Base-by-base conservation (phyloP, 2,329 filamentous ascomycete genomes). In the Calonectria pseudoturangicola region DNA sequence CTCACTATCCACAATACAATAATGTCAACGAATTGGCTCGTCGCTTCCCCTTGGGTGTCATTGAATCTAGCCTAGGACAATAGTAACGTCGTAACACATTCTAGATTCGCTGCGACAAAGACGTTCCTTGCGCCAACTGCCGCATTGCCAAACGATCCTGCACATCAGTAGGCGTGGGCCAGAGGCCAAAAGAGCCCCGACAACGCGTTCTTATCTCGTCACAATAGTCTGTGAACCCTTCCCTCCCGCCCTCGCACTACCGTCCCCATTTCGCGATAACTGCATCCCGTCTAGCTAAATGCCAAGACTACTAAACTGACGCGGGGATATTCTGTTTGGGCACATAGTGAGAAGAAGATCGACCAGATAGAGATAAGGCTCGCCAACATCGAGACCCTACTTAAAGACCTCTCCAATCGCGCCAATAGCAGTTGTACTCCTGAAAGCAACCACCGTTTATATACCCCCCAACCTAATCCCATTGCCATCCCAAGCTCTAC, bases 91-190 rank as follows among this genome's bases (percentile, higher is more conserved):
- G 58, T 16, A 47, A 45, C 51, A 25, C 58, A 67, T 28, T 65
- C 60, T 75, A 91, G 89, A 89, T 91, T 70, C 88, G 89, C 58
- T 91, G 89, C 78, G 89, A 91, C 79, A 91, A 90, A 80, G 87
- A 89, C 48, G 87, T 86, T 73, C 89, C 89, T 30, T 91, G 89
- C 79, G 88, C 89, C 66, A 91, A 91, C 76, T 91, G 89, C 77
- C 86, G 87, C 41, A 89, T 86, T 28, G 88, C 89, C 33, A 87
- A 87, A 73, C 85, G 89, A 10, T 78, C 84, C 15, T 91, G 89
- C 78, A 90, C 88, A 71, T 91, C 88, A 5, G 90, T 88, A 0
- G 89, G 89, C 4, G 83, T 85, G 15, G 87, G 88, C 9, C 89
- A 91, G 77, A 87, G 88, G 72, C 87, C 88, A 30, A 89, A 88